Evolutionary conservation across 176 grass and related monocot species (phyloP).

Genomic region (Zoysia japonica): DNA sequence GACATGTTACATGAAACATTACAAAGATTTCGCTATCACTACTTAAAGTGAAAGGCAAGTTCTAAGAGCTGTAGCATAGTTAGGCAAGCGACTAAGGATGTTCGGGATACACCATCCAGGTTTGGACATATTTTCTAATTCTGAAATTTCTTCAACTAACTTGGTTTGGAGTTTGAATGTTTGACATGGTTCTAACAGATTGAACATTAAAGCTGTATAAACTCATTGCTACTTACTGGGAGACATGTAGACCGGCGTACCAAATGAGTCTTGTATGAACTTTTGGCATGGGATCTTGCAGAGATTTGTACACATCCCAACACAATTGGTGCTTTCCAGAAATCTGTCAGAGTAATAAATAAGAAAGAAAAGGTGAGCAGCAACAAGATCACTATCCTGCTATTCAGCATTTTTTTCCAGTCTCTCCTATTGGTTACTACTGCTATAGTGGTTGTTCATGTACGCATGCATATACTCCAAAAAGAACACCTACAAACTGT

Average conservation of each 20-base stretch:
- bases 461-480: too few relatives aligned
- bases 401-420: not conserved
- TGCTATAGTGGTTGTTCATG: too few relatives aligned
- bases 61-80: constrained; percentile 22
- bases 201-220: constrained; percentile 14
- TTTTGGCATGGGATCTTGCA: constrained; percentile 90
- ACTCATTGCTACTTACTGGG: constrained; percentile 66
- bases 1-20: constrained; percentile 16
- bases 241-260: constrained; percentile 82
- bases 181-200: constrained; percentile 31
- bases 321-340: constrained; percentile 91
- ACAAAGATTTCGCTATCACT: constrained; percentile 12
- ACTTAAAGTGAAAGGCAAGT: constrained; percentile 37
- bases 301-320: constrained; percentile 97
- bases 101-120: not conserved
- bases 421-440: too few relatives aligned
- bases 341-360: constrained; percentile 57
- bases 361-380: constrained; percentile 31
- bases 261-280: constrained; percentile 90
- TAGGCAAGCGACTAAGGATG: constrained; percentile 19
- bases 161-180: constrained; percentile 12
- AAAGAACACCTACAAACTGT: not conserved
- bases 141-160: not conserved
- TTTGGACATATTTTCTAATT: constrained; percentile 31
- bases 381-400: not conserved